phyloP scores from a whole-genome alignment of 495 filamentous ascomycete genomes.

The Oleoguttula mirabilis region DNA sequence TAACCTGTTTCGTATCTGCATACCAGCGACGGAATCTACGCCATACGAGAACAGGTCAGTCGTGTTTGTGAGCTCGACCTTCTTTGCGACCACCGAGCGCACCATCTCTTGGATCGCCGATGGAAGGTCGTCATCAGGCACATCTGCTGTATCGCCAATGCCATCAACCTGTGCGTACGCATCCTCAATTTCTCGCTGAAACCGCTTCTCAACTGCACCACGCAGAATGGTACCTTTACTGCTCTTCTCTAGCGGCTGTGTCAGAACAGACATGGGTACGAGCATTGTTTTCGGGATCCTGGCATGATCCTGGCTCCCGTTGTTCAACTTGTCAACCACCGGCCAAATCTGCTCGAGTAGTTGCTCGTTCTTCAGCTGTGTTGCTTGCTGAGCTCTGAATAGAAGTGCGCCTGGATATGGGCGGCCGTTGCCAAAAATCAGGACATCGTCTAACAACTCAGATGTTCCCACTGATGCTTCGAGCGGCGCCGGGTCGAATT shows the following conservation, averaged over 20 bases:
- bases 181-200: constrained; percentile 30
- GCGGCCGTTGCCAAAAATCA: constrained; percentile 38
- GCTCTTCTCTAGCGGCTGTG: constrained; percentile 34
- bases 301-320: constrained; percentile 32
- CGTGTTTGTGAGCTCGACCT: constrained; percentile 18
- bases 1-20: constrained; percentile 37
- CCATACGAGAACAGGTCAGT: constrained; percentile 44
- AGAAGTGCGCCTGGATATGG: constrained; percentile 37
- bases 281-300: constrained; percentile 37
- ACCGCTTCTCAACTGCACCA: constrained; percentile 31
- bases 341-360: constrained; percentile 31
- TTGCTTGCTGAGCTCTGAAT: constrained; percentile 15
- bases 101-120: constrained; percentile 25
- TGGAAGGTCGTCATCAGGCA: constrained; percentile 14
- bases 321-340: constrained; percentile 32
- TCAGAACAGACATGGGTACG: constrained; percentile 26
- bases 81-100: background rate
- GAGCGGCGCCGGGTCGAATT: constrained; percentile 52
- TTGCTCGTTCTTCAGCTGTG: constrained; percentile 18
- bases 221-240: constrained; percentile 45
- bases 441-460: constrained; percentile 30
- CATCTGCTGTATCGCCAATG: constrained; percentile 21
- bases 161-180: constrained; percentile 26
- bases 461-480: constrained; percentile 37
- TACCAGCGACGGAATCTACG: constrained; percentile 44